Base-by-base conservation (phyloP, 2,329 filamentous ascomycete species). In the Fusarium scirpi region DNA sequence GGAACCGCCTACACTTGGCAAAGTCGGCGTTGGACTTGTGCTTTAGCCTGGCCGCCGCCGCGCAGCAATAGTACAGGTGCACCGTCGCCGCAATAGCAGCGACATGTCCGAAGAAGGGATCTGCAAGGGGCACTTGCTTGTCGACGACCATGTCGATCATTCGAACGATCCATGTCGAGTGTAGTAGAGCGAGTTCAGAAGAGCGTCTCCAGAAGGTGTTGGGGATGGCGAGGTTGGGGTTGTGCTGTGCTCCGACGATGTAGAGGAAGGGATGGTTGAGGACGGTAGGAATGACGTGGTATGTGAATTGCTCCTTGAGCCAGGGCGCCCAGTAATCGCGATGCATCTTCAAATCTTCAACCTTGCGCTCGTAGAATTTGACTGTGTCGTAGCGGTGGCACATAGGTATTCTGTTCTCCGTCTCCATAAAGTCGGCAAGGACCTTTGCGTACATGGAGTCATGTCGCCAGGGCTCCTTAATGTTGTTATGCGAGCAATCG, bases 191-290 rank as follows among this genome's bases (percentile, higher is more conserved):
- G 15, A 85, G 74, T 67, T 87, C 85, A 0, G 84, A 86, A 1
- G 84, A 86, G 5, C 84, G 75, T 43, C 83, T 79, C 85, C 85
- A 87, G 59, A 87, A 87, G 0, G 84, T 85, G 58, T 87, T 87
- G 0, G 85, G 85, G 8, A 86, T 86, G 1, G 82, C 82, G 29
- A 86, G 73, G 48, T 86, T 86, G 6, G 82, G 80, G 52, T 86
- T 86, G 74, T 85, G 82, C 65, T 86, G 84, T 1, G 85, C 84
- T 5, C 83, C 84, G 15, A 85, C 80, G 16, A 86, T 85, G 71
- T 86, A 86, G 10, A 87, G 78, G 63, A 87, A 86, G 0, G 85
- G 85, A 58, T 87, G 85, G 68, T 87, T 86, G 38, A 87, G 74
- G 4, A 86, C 82, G 0, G 83, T 85, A 13, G 82, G 80, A 49